A percentile compares a stretch with the other conserved stretches of the same genome.
phyloP scores from a whole-genome alignment of 2,329 filamentous ascomycete genomes.

The Cladophialophora bantiana region DNA sequence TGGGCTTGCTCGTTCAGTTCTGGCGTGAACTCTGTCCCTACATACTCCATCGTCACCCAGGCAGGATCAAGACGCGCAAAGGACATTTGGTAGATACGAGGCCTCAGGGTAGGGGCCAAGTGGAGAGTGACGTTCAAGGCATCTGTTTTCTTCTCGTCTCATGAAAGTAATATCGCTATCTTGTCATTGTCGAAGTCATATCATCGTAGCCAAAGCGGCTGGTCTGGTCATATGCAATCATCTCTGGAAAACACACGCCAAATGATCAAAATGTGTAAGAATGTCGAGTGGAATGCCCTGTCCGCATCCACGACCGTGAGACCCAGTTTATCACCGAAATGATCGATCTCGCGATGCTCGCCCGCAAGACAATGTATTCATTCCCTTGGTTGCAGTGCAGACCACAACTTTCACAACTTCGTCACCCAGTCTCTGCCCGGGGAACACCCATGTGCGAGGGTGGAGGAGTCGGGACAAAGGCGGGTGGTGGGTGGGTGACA shows the following conservation, averaged over 20 bases:
- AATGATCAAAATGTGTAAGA: constrained; percentile 4
- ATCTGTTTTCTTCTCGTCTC: constrained; percentile 5
- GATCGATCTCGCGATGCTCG: neutral
- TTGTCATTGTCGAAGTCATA: constrained; percentile 12
- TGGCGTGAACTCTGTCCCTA: neutral
- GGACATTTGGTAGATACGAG: neutral
- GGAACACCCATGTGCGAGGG: constrained; percentile 19
- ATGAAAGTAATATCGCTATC: neutral
- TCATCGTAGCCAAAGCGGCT: constrained; percentile 15
- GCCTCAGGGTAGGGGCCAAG: neutral
- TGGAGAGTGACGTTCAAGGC: neutral
- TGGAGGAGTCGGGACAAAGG: constrained; percentile 20
- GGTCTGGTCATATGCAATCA: constrained; percentile 11
- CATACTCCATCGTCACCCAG: neutral
- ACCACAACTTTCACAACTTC: neutral
- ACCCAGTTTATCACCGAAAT: neutral
- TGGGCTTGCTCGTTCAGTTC: neutral
- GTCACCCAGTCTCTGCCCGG: constrained; percentile 9
- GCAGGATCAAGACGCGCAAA: neutral
- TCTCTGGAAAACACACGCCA: neutral
- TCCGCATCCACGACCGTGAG: neutral
- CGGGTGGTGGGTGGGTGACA: constrained; percentile 20
- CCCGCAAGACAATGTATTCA: neutral
- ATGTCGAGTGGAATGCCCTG: neutral
- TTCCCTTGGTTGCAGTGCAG: neutral